phyloP scores from a whole-genome alignment of 148 eudicot species.

The Mesembryanthemum crystallinum region DNA sequence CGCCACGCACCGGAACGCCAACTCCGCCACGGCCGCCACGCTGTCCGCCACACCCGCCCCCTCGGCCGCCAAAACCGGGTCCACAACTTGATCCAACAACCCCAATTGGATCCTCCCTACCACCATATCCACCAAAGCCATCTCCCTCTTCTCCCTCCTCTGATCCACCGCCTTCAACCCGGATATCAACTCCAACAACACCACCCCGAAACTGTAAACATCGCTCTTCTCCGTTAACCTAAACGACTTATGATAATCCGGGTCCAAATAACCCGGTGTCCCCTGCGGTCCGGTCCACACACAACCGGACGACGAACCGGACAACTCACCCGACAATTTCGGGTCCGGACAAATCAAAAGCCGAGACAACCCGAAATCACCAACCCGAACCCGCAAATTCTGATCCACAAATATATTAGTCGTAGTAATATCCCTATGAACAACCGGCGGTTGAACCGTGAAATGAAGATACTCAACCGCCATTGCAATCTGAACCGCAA shows the following conservation, averaged over 20 bases:
- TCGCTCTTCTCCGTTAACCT: conserved; percentile 87
- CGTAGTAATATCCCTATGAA: conserved; percentile 86
- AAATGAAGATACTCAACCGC: conserved; percentile 84
- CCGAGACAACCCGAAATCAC: conserved; percentile 90
- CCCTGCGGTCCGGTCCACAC: conserved; percentile 99
- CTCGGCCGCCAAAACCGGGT: conserved; percentile 31
- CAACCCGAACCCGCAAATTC: conserved; percentile 73
- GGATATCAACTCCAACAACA: conserved; percentile 69
- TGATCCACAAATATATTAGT: conserved; percentile 74
- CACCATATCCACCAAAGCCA: conserved; percentile 61
- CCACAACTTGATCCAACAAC: conserved; percentile 31
- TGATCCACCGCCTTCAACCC: conserved; percentile 75
- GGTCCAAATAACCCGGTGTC: conserved; percentile 89
- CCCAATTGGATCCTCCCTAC: conserved; percentile 35
- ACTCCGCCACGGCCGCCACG: conserved; percentile 73
- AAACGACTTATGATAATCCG: conserved; percentile 76
- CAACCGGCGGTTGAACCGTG: conserved; percentile 70
- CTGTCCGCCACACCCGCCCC: conserved; percentile 49
- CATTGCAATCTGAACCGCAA: conserved; percentile 66
- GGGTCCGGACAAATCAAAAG: conserved; percentile 46
- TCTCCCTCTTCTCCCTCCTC: conserved; percentile 33
- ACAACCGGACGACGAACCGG: conserved; percentile 43
- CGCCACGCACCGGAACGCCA: conserved; percentile 86
- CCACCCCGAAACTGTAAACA: conserved; percentile 85
- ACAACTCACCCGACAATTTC: conserved; percentile 26